Base-by-base conservation (phyloP, 257 asterid species). In the Fraxinus cuspidata region DNA sequence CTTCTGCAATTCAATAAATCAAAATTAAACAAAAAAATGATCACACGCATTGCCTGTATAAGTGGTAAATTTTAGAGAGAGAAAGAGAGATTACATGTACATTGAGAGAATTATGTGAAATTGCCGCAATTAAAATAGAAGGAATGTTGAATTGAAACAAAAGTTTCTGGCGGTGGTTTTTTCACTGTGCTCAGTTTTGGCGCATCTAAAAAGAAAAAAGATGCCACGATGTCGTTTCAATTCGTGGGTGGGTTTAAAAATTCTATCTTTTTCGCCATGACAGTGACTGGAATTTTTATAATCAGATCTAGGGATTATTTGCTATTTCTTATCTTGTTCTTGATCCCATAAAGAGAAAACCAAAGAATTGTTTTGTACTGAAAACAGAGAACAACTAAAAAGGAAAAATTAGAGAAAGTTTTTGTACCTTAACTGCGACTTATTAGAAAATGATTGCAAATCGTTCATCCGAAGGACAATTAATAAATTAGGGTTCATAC, bases 101-200 rank as follows among this genome's bases (percentile, higher is more conserved):
- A 71, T 72, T 58, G 77, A 31, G 82, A 34, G 74, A 78, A 66
- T 28, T 70, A 67, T 3, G 67, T 8, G 72, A 65, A 77, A 69
- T 58, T 10, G 3, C 66, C 73, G 82, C 72, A 77, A 77, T 49
- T 38, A 23, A n/a, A 15, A 60, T 27, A 11, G 31, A 21, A 44
- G 19, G 15, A 32, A 29, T 70, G 47, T 76, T 42, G 80, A 80
- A 79, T 47, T 77, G 84, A 74, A 81, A 77, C 49, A 76, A 63
- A 58, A 81, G 79, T 25, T 40, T 15, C 63, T 25, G 87, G 83
- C 70, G 84, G 86, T 80, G 86, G 73, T 81, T 81, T 78, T 40
- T 70, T 71, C 35, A 27, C 69, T 8, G 35, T 63, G 69, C 35
- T 25, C 69, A 63, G 18, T 63, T 27, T 63, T 25, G 19, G 69